Evolutionary conservation across 228 moss, liverwort and hornwort species (phyloP).

Genomic region (Sphagnum fallax): DNA sequence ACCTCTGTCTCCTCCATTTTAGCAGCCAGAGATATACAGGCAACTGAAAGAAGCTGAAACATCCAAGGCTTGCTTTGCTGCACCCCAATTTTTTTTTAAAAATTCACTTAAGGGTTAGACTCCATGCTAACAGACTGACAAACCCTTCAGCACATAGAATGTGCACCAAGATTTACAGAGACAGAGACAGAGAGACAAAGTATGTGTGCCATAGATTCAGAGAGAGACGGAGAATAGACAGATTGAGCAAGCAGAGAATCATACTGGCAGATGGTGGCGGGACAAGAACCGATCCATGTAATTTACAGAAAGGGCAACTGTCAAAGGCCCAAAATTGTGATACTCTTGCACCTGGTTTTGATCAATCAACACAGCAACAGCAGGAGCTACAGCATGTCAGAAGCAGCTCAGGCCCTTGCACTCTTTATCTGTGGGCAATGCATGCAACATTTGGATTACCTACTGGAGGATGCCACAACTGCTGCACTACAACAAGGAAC

Average conservation of each 20-base stretch:
- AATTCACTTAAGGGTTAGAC: no score
- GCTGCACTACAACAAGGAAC: background rate
- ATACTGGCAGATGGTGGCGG: constrained; percentile 50
- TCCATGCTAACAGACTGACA: background rate
- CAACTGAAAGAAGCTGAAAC: constrained; percentile 35
- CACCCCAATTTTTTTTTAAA: background rate
- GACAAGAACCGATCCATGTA: constrained; percentile 58
- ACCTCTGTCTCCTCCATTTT: constrained; percentile 61
- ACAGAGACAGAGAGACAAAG: background rate
- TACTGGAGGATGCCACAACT: background rate
- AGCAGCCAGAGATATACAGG: constrained; percentile 51
- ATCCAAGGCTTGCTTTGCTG: constrained; percentile 35
- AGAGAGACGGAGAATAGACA: background rate
- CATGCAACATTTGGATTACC: no score
- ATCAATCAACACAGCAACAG: background rate
- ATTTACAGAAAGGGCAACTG: constrained; percentile 42
- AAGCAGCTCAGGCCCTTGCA: no score
- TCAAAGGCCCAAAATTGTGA: constrained; percentile 41
- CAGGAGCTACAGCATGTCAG: no score
- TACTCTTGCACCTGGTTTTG: constrained; percentile 30
- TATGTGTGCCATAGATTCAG: background rate
- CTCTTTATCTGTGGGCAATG: no score
- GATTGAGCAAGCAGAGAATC: background rate
- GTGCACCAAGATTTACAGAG: background rate
- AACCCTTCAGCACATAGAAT: background rate